These are phyloP conservation scores for Colletotrichum kahawae DNA, from an alignment of 2,329 filamentous ascomycete species.

Conservation along the genomic window DNA sequence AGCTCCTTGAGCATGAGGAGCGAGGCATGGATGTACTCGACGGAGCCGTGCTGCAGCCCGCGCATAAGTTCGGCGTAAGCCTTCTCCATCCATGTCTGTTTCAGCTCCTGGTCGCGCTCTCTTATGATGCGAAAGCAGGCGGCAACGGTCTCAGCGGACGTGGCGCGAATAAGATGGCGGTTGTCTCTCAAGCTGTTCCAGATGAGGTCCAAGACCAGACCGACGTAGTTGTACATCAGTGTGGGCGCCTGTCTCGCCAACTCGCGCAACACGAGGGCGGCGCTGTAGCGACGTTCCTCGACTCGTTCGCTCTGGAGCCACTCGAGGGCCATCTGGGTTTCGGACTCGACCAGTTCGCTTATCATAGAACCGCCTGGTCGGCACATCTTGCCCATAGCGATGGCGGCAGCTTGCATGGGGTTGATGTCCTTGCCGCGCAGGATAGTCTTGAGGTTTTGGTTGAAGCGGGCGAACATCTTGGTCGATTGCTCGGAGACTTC, in stretches of 20 bases:
- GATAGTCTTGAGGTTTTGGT: slow-evolving; percentile 85
- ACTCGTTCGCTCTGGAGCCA: slow-evolving; percentile 96
- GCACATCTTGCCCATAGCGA: slow-evolving; percentile 87
- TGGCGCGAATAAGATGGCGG: slow-evolving; percentile 89
- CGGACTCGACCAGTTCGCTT: slow-evolving; percentile 93
- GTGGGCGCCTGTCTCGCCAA: slow-evolving; percentile 92
- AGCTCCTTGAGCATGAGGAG: slow-evolving; percentile 91
- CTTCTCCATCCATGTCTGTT: slow-evolving; percentile 85
- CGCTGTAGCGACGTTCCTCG: slow-evolving; percentile 91
- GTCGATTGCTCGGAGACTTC: slow-evolving; percentile 91
- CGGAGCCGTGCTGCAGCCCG: slow-evolving; percentile 79
- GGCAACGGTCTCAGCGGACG: slow-evolving; percentile 90
- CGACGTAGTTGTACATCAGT: slow-evolving; percentile 92
- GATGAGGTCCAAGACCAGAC: slow-evolving; percentile 93
- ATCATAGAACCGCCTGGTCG: slow-evolving; percentile 92
- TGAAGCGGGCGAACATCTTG: slow-evolving; percentile 88
- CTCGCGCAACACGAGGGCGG: slow-evolving; percentile 88
- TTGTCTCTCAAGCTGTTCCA: slow-evolving; percentile 93
- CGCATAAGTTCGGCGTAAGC: slow-evolving; percentile 86
- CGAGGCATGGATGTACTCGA: slow-evolving; percentile 93
- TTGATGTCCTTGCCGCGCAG: slow-evolving; percentile 89
- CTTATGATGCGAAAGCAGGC: slow-evolving; percentile 96
- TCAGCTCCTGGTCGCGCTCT: slow-evolving; percentile 87
- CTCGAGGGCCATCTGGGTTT: slow-evolving; percentile 94
- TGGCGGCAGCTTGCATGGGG: slow-evolving; percentile 88